Conservation (phyloP, 2,329 filamentous ascomycete genomes). For the Alternaria consortialis region DNA sequence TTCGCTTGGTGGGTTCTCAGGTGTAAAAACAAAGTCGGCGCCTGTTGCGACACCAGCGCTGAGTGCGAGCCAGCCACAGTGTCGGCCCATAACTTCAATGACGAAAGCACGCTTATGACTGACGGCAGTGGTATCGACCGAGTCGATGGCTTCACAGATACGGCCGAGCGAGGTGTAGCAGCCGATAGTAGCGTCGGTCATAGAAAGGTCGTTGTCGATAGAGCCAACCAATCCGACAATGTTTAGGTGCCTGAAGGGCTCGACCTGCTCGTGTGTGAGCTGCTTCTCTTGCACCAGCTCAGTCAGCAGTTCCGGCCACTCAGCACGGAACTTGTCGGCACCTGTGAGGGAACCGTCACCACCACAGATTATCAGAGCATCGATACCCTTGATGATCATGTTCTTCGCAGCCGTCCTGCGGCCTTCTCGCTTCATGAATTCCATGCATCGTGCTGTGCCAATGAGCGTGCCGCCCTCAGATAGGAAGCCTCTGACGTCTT, state of each 20-base stretch:
- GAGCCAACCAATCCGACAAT: constrained; percentile 96
- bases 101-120: constrained; percentile 97
- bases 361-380: constrained; percentile 95
- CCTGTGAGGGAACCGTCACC: constrained; percentile 91
- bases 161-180: constrained; percentile 92
- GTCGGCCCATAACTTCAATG: constrained; percentile 93
- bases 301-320: constrained; percentile 88
- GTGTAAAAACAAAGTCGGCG: constrained; percentile 96
- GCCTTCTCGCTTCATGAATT: constrained; percentile 87
- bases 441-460: constrained; percentile 91
- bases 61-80: constrained; percentile 96
- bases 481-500: constrained; percentile 92
- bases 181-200: constrained; percentile 96
- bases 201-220: constrained; percentile 98
- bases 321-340: constrained; percentile 88
- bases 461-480: constrained; percentile 96
- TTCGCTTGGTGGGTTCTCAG: constrained; percentile 86
- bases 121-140: constrained; percentile 92
- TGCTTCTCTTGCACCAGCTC: constrained; percentile 82
- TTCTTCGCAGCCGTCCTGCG: constrained; percentile 90
- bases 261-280: constrained; percentile 74
- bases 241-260: constrained; percentile 85
- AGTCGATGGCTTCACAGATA: constrained; percentile 96
- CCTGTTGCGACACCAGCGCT: constrained; percentile 96
- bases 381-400: constrained; percentile 90